Conservation (phyloP, 179 eudicot genomes). For the Heliamphora pulchella region DNA sequence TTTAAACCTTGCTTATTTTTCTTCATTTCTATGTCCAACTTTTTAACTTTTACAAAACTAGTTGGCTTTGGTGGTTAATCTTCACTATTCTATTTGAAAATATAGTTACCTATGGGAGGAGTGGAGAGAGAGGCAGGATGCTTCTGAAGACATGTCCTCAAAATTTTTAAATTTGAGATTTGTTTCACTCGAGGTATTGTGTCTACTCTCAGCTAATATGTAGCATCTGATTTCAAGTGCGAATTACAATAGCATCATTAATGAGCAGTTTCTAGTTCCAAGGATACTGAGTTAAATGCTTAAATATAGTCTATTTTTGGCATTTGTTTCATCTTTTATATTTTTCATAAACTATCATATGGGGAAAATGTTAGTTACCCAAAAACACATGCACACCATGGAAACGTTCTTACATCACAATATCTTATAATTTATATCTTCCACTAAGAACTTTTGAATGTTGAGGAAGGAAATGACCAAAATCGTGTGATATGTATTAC, state of each 20-base stretch:
- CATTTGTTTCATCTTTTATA: no score
- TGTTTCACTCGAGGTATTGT: slow-evolving; percentile 73
- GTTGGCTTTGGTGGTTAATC: not conserved
- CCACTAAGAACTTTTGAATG: not conserved
- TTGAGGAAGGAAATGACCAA: not conserved
- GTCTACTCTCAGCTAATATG: not conserved
- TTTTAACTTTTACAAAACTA: slow-evolving; percentile 1
- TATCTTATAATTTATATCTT: not conserved
- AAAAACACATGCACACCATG: no score
- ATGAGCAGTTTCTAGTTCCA: not conserved
- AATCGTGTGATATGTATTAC: not conserved
- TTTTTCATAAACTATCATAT: not conserved
- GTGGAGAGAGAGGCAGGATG: slow-evolving; percentile 84
- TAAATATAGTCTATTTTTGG: no score
- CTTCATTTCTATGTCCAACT: not conserved
- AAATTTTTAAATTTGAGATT: slow-evolving; percentile 65
- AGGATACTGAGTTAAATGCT: not conserved
- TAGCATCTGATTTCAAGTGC: not conserved
- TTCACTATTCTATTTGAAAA: not conserved
- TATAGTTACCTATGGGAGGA: slow-evolving; percentile 90
- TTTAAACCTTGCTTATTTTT: not conserved
- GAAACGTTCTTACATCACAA: not conserved
- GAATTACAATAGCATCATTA: not conserved
- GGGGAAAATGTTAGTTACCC: no score
- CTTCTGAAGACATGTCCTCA: slow-evolving; percentile 53